Evolutionary conservation across 106 monocot genomes (phyloP).

Genomic region (Phalaenopsis equestris): DNA sequence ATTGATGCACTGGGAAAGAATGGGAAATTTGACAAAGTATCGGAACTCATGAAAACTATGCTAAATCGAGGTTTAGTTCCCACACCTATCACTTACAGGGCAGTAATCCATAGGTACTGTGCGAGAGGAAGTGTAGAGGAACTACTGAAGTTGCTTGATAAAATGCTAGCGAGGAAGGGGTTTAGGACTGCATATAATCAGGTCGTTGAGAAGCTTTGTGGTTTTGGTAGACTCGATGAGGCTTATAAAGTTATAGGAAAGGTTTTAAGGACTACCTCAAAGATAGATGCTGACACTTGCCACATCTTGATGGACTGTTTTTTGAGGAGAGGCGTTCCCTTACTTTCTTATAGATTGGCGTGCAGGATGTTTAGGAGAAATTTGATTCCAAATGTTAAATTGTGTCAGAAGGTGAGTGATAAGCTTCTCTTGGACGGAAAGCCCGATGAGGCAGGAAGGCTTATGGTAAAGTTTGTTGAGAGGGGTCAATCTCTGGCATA

Average conservation of each 20-base stretch:
- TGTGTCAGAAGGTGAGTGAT: slow-evolving; percentile 58
- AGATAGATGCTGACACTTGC: slow-evolving; percentile 59
- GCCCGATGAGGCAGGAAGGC: slow-evolving; percentile 35
- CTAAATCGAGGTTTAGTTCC: slow-evolving; percentile 73
- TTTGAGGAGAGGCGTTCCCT: slow-evolving; percentile 34
- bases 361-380: slow-evolving; percentile 86
- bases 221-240: slow-evolving; percentile 71
- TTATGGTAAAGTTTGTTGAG: slow-evolving; percentile 66
- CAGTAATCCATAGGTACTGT: slow-evolving; percentile 82
- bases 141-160: slow-evolving; percentile 58
- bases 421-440: slow-evolving; percentile 37
- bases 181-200: slow-evolving; percentile 71
- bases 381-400: slow-evolving; percentile 59
- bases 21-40: slow-evolving; percentile 58
- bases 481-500: slow-evolving; percentile 46
- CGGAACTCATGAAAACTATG: slow-evolving; percentile 63
- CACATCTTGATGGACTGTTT: slow-evolving; percentile 58
- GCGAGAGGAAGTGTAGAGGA: slow-evolving; percentile 67
- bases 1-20: slow-evolving; percentile 65
- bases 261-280: slow-evolving; percentile 78
- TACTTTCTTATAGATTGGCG: slow-evolving; percentile 76
- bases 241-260: slow-evolving; percentile 62
- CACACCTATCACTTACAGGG: slow-evolving; percentile 74
- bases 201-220: slow-evolving; percentile 78
- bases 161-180: slow-evolving; percentile 50